Evolutionary conservation across 1,284 basidiomycete species (phyloP), one percentile per base, ranked within the genome.

Genomic region (Sparassis latifolia): DNA sequence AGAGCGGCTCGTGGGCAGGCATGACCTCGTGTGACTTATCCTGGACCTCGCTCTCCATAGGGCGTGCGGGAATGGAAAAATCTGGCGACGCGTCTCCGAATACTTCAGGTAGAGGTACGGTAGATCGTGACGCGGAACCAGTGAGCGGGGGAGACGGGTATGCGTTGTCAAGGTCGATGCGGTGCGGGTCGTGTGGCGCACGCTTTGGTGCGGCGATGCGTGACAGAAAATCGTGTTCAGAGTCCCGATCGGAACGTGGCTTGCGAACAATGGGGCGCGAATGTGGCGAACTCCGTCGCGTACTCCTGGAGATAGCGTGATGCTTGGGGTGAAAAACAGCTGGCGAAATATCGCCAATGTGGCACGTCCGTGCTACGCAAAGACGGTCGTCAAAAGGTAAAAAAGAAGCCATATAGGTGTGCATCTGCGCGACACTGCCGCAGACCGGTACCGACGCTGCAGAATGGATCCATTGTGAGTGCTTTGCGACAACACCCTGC

Each of bases 121-220:
- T 58, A 27, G 57, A 55, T n/a, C 55, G 52, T 41, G 60, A 53
- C n/a, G 55, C 53, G 20, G 56, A 53, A 52, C 54, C 57, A 33
- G 60, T 60, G 35, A 62, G 55, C 38, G 60, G 60, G 10, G 60
- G 60, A 20, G 60, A 62, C 40, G 60, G 60, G 41, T 60, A 62
- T 45, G 55, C 44, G 20, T 50, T 53, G 10, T 52, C 46, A 42
- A 45, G 29, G 28, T 38, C 48, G 45, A 42, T 47, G 42, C 45
- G 50, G 28, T 41, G 49, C 48, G 54, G 48, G 53, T n/a, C n/a
- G n/a, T 52, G 56, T 40, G 58, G 58, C 42, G 53, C 51, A 51
- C 53, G 50, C 44, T 50, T 27, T 42, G 38, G 49, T 51, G 53
- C 40, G 50, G 50, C 27, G 44, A 44, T 20, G 20, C 39, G 2